Percentiles rank a stretch among this genome's conserved stretches.
phyloP scores from a whole-genome alignment of 2,329 filamentous ascomycete species.

The Dendrostoma leiphaemia region DNA sequence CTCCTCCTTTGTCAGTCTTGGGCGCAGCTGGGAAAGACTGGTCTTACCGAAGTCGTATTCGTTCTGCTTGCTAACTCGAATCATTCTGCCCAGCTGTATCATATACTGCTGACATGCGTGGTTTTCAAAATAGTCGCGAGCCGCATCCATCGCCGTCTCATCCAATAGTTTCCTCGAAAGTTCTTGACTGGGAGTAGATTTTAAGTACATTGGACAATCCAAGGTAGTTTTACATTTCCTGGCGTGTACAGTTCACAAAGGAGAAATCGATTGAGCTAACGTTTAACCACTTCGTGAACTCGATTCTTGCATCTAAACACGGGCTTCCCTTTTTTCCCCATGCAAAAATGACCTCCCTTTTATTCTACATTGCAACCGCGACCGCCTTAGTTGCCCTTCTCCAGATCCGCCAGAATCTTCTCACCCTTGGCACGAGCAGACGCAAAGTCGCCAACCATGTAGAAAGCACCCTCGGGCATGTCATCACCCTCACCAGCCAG shows the following conservation, averaged over 20 bases:
- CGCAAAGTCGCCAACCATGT: conserved; percentile 97
- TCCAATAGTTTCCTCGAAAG: too few species aligned
- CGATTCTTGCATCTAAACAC: conserved; percentile 60
- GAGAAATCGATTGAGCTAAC: conserved; percentile 54
- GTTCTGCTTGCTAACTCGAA: too few species aligned
- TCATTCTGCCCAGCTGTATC: too few species aligned
- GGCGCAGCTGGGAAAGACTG: too few species aligned
- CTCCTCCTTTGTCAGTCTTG: too few species aligned
- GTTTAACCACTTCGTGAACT: conserved; percentile 43
- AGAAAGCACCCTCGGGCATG: conserved; percentile 90
- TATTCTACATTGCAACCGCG: conserved; percentile 28
- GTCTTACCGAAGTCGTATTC: too few species aligned
- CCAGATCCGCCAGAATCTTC: conserved; percentile 98
- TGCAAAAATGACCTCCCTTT: conserved; percentile 25
- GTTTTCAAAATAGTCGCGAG: too few species aligned
- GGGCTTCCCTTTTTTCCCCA: conserved; percentile 37
- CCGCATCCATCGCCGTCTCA: too few species aligned
- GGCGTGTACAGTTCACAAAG: conserved; percentile 63
- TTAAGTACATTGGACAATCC: too few species aligned
- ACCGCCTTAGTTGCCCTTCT: conserved; percentile 49
- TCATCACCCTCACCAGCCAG: conserved; percentile 92
- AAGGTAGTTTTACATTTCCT: conserved; percentile 23
- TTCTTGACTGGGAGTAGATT: too few species aligned
- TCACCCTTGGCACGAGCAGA: conserved; percentile 95
- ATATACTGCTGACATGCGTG: too few species aligned